These are phyloP conservation scores for Clohesyomyces aquaticus DNA, from an alignment of 495 filamentous ascomycete genomes.

Conservation along the genomic window DNA sequence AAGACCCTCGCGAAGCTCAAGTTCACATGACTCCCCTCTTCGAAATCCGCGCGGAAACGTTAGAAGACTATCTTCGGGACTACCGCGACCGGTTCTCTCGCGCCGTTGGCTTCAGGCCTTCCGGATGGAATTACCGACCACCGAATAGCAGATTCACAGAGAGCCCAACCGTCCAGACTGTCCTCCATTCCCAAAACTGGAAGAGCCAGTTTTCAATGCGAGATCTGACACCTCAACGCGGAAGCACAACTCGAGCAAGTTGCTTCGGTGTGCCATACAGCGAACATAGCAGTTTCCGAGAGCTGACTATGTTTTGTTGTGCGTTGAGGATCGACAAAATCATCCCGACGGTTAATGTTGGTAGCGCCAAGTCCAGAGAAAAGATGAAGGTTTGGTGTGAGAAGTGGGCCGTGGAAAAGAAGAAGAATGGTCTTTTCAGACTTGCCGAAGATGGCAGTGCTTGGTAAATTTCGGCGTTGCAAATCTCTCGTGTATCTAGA, in stretches of 20 bases:
- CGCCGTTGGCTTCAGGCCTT: slow-evolving; percentile 89
- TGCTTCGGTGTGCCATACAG: slow-evolving; percentile 94
- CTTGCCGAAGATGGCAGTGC: slow-evolving; percentile 26
- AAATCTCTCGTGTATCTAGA: not conserved
- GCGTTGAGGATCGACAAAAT: slow-evolving; percentile 82
- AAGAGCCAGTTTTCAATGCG: slow-evolving; percentile 63
- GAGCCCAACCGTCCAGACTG: slow-evolving; percentile 65
- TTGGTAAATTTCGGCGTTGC: slow-evolving; percentile 13
- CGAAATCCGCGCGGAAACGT: slow-evolving; percentile 84
- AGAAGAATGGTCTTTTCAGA: slow-evolving; percentile 72
- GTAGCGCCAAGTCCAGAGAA: slow-evolving; percentile 67
- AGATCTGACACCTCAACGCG: slow-evolving; percentile 77
- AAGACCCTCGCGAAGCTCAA: slow-evolving; percentile 80
- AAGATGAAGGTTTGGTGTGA: slow-evolving; percentile 93
- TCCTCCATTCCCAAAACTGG: slow-evolving; percentile 78
- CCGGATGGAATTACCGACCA: slow-evolving; percentile 88
- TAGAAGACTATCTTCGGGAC: slow-evolving; percentile 81
- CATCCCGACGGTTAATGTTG: slow-evolving; percentile 93
- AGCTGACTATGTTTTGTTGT: slow-evolving; percentile 92
- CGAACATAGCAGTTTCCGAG: slow-evolving; percentile 91
- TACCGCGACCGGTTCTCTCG: slow-evolving; percentile 78
- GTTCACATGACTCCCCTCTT: slow-evolving; percentile 97
- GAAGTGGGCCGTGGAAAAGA: slow-evolving; percentile 81
- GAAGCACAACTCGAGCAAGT: slow-evolving; percentile 71
- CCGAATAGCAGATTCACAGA: slow-evolving; percentile 64